Evolutionary conservation across 768 basidiomycete genomes (phyloP), one percentile per base, ranked within the genome.

Genomic region (Leccinum pellstonianum): DNA sequence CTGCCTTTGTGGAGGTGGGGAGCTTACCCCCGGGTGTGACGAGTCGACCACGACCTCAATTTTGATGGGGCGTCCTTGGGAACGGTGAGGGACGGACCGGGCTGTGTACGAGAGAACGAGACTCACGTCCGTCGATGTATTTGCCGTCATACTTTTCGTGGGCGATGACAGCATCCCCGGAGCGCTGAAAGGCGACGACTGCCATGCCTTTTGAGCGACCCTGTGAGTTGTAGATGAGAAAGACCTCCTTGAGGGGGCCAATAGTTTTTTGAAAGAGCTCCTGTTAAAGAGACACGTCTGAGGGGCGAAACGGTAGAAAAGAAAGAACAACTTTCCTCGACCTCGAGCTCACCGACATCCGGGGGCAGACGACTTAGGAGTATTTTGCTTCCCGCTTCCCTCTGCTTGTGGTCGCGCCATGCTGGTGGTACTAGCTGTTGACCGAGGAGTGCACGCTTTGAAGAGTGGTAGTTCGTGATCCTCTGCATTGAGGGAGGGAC

Each of bases 181-280:
- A 62, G 33, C 86, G 81, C 64, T 85, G 80, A 66, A 92, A 92
- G 0, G 77, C 66, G 3, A 91, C 86, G 14, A 92, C 72, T 2
- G 90, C 90, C 89, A 91, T 91, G 19, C 90, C 90, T 67, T 89
- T 91, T 49, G 89, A 88, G 56, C 78, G 80, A 0, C 85, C 90
- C 65, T 90, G 85, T 3, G 83, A 84, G 70, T 91, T 92, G 76
- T 88, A 87, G 17, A 91, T 80, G 65, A 91, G 66, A 62, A 91
- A 88, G 27, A 77, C 79, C 43, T 91, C 88, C 68, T 80, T 85
- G 60, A 91, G 70, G 0, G 89, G 87, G 4, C 90, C 90, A 23
- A 92, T 80, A 0, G 90, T 92, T 72, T 86, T 90, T 62, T 76
- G 80, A 72, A 92, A 91, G 54, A 92, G 76, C 43, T 88, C 86